phyloP scores from a whole-genome alignment of 148 eudicot genomes.

The Suaeda aralocaspica region DNA sequence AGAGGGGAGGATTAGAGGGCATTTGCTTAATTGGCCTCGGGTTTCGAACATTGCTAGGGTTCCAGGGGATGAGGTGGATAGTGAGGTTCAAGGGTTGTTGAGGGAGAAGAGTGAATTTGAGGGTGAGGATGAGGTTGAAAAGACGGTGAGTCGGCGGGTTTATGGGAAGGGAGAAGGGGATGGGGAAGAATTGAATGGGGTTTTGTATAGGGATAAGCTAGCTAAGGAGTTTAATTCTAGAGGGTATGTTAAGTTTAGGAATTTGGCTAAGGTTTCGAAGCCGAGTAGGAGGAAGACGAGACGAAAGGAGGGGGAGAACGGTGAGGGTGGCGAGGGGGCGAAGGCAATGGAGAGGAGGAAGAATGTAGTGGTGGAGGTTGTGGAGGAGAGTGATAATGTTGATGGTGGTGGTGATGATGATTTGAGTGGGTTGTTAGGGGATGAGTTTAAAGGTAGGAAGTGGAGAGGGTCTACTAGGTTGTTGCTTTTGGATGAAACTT shows the following conservation, averaged over 20 bases:
- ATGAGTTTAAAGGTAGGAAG: slow-evolving; percentile 44
- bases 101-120: not conserved
- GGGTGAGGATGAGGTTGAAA: slow-evolving; percentile 34
- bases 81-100: slow-evolving; percentile 24
- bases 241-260: slow-evolving; percentile 76
- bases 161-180: slow-evolving; percentile 69
- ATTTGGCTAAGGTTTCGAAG: slow-evolving; percentile 73
- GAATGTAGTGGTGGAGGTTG: slow-evolving; percentile 55
- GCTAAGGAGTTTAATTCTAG: slow-evolving; percentile 59
- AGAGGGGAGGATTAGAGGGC: slow-evolving; percentile 78
- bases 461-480: slow-evolving; percentile 89
- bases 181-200: slow-evolving; percentile 59
- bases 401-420: slow-evolving; percentile 42
- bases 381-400: slow-evolving; percentile 35
- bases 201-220: slow-evolving; percentile 73
- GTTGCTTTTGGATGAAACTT: slow-evolving; percentile 81
- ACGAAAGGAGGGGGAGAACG: slow-evolving; percentile 30
- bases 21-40: slow-evolving; percentile 89
- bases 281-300: slow-evolving; percentile 46
- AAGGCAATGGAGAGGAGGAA: slow-evolving; percentile 34
- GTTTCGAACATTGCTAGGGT: slow-evolving; percentile 79
- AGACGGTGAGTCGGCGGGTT: slow-evolving; percentile 48
- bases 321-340: slow-evolving; percentile 28
- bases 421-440: slow-evolving; percentile 73
- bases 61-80: slow-evolving; percentile 72